Evolutionary conservation across 768 basidiomycete species (phyloP).

Genomic region (Leccinellum albellum): DNA sequence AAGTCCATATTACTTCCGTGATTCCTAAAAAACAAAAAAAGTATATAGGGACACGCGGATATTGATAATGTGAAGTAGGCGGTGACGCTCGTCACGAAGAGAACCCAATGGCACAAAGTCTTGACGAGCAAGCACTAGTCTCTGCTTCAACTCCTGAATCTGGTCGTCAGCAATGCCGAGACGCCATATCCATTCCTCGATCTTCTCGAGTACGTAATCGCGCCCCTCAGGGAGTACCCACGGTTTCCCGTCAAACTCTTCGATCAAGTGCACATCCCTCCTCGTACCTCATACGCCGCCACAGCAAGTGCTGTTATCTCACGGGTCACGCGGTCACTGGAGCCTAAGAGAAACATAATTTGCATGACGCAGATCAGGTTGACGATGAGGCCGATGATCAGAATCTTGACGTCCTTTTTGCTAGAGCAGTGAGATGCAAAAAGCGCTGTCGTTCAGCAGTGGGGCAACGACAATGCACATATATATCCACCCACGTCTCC

Average conservation of each 20-base stretch:
- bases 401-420: too few relatives aligned
- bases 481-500: too few relatives aligned
- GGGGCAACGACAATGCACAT: too few relatives aligned
- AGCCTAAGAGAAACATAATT: too few relatives aligned
- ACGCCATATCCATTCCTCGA: neutral
- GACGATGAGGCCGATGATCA: too few relatives aligned
- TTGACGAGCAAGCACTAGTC: neutral
- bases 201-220: neutral
- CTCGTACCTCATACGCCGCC: too few relatives aligned
- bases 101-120: neutral
- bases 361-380: too few relatives aligned
- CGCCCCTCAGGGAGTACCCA: neutral
- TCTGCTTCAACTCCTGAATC: neutral
- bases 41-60: neutral
- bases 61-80: constrained; percentile 10
- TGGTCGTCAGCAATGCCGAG: neutral
- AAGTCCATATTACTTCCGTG: neutral
- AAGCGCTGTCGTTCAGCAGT: too few relatives aligned
- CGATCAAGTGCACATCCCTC: too few relatives aligned
- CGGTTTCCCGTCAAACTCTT: too few relatives aligned
- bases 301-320: too few relatives aligned
- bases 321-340: too few relatives aligned
- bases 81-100: neutral
- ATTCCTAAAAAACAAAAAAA: neutral
- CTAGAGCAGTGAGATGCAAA: neutral